Evolutionary conservation across 2,329 filamentous ascomycete species (phyloP).

Genomic region (Scortechinia acanthostroma): DNA sequence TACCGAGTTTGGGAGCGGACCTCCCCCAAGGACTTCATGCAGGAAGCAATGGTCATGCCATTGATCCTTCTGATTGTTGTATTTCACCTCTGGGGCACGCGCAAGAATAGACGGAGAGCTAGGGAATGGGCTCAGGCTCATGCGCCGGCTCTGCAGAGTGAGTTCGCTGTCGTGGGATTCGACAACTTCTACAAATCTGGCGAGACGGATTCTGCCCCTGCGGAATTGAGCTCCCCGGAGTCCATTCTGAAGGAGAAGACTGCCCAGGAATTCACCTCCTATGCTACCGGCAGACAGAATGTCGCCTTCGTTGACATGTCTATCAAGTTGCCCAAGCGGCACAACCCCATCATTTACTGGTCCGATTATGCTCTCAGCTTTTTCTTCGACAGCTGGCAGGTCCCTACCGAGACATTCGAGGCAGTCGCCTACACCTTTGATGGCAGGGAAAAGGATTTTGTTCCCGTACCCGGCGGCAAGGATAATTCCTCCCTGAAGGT

Average conservation of each 20-base stretch:
- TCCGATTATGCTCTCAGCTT: constrained; percentile 44
- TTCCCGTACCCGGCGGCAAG: constrained; percentile 57
- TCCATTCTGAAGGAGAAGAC: constrained; percentile 77
- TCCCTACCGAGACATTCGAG: constrained; percentile 68
- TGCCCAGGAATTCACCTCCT: constrained; percentile 77
- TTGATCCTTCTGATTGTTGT: constrained; percentile 69
- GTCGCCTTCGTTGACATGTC: constrained; percentile 83
- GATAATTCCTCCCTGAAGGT: constrained; percentile 33
- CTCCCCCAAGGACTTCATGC: constrained; percentile 74
- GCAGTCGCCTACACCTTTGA: constrained; percentile 82
- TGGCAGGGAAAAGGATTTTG: constrained; percentile 75
- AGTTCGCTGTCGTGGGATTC: constrained; percentile 86
- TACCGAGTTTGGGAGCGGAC: constrained; percentile 94
- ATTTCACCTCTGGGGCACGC: constrained; percentile 75
- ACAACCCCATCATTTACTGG: constrained; percentile 46
- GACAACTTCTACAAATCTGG: constrained; percentile 41
- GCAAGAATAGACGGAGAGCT: constrained; percentile 73
- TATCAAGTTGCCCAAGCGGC: constrained; percentile 74
- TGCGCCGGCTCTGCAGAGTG: constrained; percentile 62
- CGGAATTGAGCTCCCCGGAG: constrained; percentile 37
- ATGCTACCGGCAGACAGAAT: constrained; percentile 88
- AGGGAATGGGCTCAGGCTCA: constrained; percentile 74
- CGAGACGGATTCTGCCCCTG: constrained; percentile 24
- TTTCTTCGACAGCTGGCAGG: constrained; percentile 70
- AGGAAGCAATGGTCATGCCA: constrained; percentile 75